Base-by-base conservation (phyloP, 78 protist genomes). In the Diacronema lutheri region DNA sequence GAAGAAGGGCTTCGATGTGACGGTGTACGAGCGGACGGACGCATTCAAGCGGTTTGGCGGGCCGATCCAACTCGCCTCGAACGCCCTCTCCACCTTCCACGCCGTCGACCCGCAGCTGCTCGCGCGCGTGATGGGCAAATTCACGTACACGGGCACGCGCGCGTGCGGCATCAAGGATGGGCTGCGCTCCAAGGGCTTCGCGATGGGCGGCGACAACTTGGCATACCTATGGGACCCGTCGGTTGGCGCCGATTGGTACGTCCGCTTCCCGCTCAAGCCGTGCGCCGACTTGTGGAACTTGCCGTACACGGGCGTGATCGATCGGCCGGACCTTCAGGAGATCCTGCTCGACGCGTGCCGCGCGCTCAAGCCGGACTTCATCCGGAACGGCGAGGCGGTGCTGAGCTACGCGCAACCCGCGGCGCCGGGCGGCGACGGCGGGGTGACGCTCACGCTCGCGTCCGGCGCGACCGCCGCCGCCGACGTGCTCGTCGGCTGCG, bases 271-370 rank as follows among this genome's bases (percentile, higher is more conserved):
- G 41, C 76, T 68, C 50, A 4, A 20, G n/a, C n/a, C 46, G 46
- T 68, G 76, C 76, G 83, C 83, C 14, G 69, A 78, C 9, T 58
- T 55, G 66, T 78, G 57, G 29, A 11, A 37, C n/a, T 56, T 78
- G 33, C 83, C 83, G n/a, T 78, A 78, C 83, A 79, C 84, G 5
- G 84, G 84, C 40, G 84, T 79, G 26, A 79, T 79, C 72, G 41
- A 79, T 38, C 46, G 84, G 57, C 84, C 84, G 3, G 84, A 79
- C 84, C 72, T 79, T 21, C 81, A 78, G 41, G 72, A 79, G 38
- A 14, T 79, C 29, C 72, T 79, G 38, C 73, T 79, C 40, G 72
- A 60, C 25, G 84, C 60, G 46, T 68, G 76, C 31, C 50, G 50
- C 12, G 31, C 1, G 41, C 9, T 38, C 33, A 41, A 71, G 57